Conservation (phyloP, 495 filamentous ascomycete species). For the Lophiotrema nucula region DNA sequence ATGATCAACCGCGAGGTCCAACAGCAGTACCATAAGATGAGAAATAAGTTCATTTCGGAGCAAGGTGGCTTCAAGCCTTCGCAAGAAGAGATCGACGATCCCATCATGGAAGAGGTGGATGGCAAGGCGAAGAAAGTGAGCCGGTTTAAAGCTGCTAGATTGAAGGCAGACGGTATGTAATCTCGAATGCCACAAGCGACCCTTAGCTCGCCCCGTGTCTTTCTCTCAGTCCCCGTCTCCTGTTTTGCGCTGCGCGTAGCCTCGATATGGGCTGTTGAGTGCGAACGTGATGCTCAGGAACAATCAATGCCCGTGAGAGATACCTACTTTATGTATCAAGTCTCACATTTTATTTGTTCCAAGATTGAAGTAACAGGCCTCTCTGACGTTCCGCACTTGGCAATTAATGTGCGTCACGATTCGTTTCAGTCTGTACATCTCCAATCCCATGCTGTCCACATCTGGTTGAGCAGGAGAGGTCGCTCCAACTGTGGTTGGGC, state of each 20-base stretch:
- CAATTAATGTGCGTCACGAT: slow-evolving; percentile 25
- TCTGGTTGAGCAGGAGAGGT: too few relatives aligned
- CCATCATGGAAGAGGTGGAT: slow-evolving; percentile 65
- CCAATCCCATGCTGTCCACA: too few relatives aligned
- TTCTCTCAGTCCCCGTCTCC: too few relatives aligned
- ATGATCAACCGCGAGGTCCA: slow-evolving; percentile 74
- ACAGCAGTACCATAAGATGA: slow-evolving; percentile 73
- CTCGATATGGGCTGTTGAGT: too few relatives aligned
- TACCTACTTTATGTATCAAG: slow-evolving; percentile 29
- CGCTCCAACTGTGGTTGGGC: too few relatives aligned
- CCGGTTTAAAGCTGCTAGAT: slow-evolving; percentile 81
- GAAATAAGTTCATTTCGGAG: slow-evolving; percentile 74
- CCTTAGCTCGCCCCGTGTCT: too few relatives aligned
- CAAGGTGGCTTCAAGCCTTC: slow-evolving; percentile 70
- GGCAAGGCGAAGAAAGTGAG: slow-evolving; percentile 70
- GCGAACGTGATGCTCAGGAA: slow-evolving; percentile 16
- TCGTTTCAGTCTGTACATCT: slow-evolving; percentile 28
- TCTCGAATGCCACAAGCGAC: too few relatives aligned
- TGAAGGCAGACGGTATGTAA: slow-evolving; percentile 44
- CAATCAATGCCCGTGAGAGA: slow-evolving; percentile 32
- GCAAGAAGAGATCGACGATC: slow-evolving; percentile 59
- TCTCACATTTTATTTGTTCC: slow-evolving; percentile 34
- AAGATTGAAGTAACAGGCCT: slow-evolving; percentile 26
- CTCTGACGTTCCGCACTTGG: slow-evolving; percentile 33
- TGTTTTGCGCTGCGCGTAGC: too few relatives aligned